Evolutionary conservation across 2,329 filamentous ascomycete genomes (phyloP), one percentile per base, ranked within the genome.

Genomic region (Thielaviopsis punctulata): DNA sequence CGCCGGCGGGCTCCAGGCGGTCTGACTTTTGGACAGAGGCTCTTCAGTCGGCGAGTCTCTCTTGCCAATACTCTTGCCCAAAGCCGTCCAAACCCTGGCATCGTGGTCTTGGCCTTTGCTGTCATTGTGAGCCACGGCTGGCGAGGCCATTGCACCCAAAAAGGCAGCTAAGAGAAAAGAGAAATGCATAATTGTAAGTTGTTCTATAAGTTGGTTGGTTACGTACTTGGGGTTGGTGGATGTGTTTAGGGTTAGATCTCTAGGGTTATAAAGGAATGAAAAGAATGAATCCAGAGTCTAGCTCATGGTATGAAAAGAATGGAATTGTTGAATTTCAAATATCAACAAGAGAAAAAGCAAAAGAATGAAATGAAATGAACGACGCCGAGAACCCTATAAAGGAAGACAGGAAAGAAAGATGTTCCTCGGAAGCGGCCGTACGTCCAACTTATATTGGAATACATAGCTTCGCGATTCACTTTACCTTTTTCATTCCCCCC

Each of bases 1-100:
- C 0, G 58, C 57, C 8, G 62, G 62, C 0, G 62, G 62, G 54
- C 54, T 61, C 61, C 61, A 64, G 49, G 61, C 61, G 6, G 48
- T 46, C 39, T 56, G 59, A 2, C 61, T 58, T 57, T 63, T 64
- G 2, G 47, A 49, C 8, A 36, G 19, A 6, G 47, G 47, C 30
- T 43, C 33, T 3, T 21, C 30, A 19, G 13, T 25, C 22, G 5
- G 2, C 22, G 27, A 7, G 12, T 43, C 22, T n/a, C 47, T 33
- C 33, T 49, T 49, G 9, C 8, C 21, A 4, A 18, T 3, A 12
- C 39, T 33, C 21, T 24, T 41, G 2, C 41, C 47, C 1, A 49
- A 22, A 6, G 33, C 47, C 47, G 39, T 49, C 47, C 47, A 49
- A 8, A 49, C 47, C 21, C 18, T 24, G 4, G 33, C 33, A 25